Base-by-base conservation (phyloP, 805 yeast species). In the Blastobotrys parvus region DNA sequence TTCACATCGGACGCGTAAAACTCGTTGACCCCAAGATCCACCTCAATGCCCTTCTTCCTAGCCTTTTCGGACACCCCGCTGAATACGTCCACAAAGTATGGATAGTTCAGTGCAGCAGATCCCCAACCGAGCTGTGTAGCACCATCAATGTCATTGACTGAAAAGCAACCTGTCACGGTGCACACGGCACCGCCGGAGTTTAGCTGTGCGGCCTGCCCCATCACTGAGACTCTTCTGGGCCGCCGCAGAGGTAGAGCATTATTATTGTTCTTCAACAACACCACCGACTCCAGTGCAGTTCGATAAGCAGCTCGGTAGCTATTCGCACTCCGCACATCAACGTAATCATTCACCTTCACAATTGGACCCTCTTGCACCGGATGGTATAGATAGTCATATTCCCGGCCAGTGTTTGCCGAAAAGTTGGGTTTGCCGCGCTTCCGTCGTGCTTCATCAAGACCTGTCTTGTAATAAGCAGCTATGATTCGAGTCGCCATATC, bases 401-500 rank as follows among this genome's bases (percentile, higher is more conserved):
- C 75, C 11, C 11, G 7, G 42, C 62, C 59, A 3, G 81, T 74
- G 80, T 80, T 75, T 0, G 82, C 74, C 45, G 73, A 68, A 56
- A 77, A 74, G 54, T 72, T 75, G 34, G 80, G 79, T 1, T 60
- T 50, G 7, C 67, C 68, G 35, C 68, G 64, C 56, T 43, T 51
- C 57, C 42, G 40, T 18, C 51, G 41, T 17, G 45, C 38, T 17
- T 37, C 22, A 52, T 57, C 62, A 4, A 56, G 55, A 27, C 69
- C 71, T 38, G 69, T 58, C 4, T 71, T 68, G 57, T 67, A 76
- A 53, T 74, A 76, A 0, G 82, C 71, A 3, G 80, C 80, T 46
- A 78, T 56, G 19, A 78, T 73, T 45, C 83, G 59, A 6, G 72
- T 69, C 3, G 68, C 82, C 83, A 78, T 78, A 53, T 78, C 84